A percentile compares a stretch with the other conserved stretches of the same genome.
phyloP scores from a whole-genome alignment of 805 yeast genomes.

The Saturnispora ahearnii region DNA sequence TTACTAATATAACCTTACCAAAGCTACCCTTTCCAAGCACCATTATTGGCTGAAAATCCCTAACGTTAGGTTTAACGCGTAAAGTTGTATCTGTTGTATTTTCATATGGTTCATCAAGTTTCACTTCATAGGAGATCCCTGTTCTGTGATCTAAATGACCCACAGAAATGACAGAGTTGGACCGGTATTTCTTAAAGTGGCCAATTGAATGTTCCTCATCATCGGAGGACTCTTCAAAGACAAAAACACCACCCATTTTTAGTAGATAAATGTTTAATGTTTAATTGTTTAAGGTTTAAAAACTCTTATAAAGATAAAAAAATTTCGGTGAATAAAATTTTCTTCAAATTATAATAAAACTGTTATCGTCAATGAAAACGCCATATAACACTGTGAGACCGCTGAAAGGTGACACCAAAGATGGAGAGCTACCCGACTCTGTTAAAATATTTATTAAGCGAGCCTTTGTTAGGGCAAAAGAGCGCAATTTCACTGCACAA shows the following conservation, averaged over 20 bases:
- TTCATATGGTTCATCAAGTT: conserved; percentile 33
- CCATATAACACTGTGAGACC: not conserved
- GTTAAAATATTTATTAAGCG: conserved; percentile 3
- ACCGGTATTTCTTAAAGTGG: conserved; percentile 22
- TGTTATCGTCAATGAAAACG: not conserved
- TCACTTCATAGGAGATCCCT: conserved; percentile 45
- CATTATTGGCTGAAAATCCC: conserved; percentile 67
- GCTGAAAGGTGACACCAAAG: not conserved
- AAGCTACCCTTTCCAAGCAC: conserved; percentile 85
- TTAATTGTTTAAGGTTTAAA: not conserved
- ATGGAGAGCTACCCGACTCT: not conserved
- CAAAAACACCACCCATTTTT: not conserved
- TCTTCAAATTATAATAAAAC: not conserved
- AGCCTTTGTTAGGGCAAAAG: conserved; percentile 35
- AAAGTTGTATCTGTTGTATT: not conserved
- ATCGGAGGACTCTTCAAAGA: conserved; percentile 1
- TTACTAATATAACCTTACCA: conserved; percentile 76
- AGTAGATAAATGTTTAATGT: not conserved
- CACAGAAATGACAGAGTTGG: conserved; percentile 26
- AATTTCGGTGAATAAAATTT: not conserved
- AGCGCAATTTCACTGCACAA: conserved; percentile 8
- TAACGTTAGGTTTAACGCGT: conserved; percentile 18
- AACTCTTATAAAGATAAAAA: not conserved
- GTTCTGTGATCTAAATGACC: conserved; percentile 28
- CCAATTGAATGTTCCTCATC: conserved; percentile 7